A percentile compares a stretch with the other conserved stretches of the same genome.
Evolutionary conservation across 2,329 filamentous ascomycete genomes (phyloP).

Genomic region (Clonostachys sp.): DNA sequence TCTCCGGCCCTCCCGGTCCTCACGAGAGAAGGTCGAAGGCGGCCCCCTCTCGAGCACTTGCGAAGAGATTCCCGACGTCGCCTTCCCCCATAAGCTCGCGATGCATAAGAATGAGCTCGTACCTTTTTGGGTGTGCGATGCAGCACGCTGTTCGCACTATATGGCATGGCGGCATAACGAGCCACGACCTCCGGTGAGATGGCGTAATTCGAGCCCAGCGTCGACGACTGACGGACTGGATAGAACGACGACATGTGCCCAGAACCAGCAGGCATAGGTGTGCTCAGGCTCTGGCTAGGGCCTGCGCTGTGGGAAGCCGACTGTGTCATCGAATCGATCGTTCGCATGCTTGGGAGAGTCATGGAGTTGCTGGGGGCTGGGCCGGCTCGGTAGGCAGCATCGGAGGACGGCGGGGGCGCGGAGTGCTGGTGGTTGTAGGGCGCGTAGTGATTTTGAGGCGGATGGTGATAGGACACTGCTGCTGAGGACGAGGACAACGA

Average conservation of each 20-base stretch:
- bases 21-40: neutral
- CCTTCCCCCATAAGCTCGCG: neutral
- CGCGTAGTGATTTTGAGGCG: conserved; percentile 30
- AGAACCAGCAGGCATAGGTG: neutral
- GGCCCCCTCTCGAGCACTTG: neutral
- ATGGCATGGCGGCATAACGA: conserved; percentile 37
- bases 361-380: conserved; percentile 19
- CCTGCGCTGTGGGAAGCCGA: neutral
- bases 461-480: neutral
- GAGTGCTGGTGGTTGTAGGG: conserved; percentile 30
- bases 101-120: conserved; percentile 12
- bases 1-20: too few relatives aligned
- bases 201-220: conserved; percentile 27
- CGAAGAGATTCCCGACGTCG: neutral
- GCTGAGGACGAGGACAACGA: conserved; percentile 13
- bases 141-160: conserved; percentile 39
- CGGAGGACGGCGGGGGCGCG: conserved; percentile 6
- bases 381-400: conserved; percentile 4
- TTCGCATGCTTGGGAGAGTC: conserved; percentile 34
- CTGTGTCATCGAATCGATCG: conserved; percentile 23
- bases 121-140: conserved; percentile 55
- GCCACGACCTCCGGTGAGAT: conserved; percentile 35
- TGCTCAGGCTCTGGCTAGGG: neutral
- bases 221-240: conserved; percentile 14
- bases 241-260: neutral